Evolutionary conservation across 1,284 basidiomycete species (phyloP), one percentile per base, ranked within the genome.

Genomic region (Leccinum brunneo-olivaceum): DNA sequence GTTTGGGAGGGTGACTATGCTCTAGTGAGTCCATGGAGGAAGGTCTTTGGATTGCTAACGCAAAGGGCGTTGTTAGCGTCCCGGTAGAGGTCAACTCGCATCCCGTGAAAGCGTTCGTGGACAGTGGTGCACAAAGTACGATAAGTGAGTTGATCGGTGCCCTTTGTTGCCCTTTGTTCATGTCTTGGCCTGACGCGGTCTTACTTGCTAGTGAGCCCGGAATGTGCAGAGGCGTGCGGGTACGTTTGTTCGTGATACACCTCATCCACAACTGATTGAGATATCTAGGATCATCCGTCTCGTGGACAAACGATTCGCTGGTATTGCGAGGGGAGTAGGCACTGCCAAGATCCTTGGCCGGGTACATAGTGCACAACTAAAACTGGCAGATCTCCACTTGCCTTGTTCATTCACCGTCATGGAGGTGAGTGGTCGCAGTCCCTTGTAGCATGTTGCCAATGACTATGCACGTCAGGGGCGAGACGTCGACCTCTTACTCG

Each of bases 211-310:
- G 92, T 98, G 80, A 94, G 87, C 47, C 94, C 96, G 0, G 89
- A 90, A 48, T 93, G 89, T 54, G 95, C 96, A 9, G 91, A 98
- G 61, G 72, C 77, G 34, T 98, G 95, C 67, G 91, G 90, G 84
- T 88, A 58, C 53, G 81, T 68, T n/a, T n/a, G n/a, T n/a, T n/a
- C n/a, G n/a, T n/a, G n/a, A n/a, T n/a, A n/a, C n/a, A n/a, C n/a
- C n/a, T n/a, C n/a, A n/a, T n/a, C n/a, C n/a, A n/a, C n/a, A n/a
- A n/a, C n/a, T n/a, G n/a, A n/a, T n/a, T n/a, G n/a, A n/a, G n/a
- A n/a, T n/a, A n/a, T n/a, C n/a, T n/a, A 87, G 87, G 1, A 81
- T 98, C 55, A 97, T 96, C 91, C 84, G 95, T 5, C 74, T 98
- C 20, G 64, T 98, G 12, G 95, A 98, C 61, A 81, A 71, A 23